Conservation (phyloP, 805 yeast genomes). For the Cyberlindnera lachancei region DNA sequence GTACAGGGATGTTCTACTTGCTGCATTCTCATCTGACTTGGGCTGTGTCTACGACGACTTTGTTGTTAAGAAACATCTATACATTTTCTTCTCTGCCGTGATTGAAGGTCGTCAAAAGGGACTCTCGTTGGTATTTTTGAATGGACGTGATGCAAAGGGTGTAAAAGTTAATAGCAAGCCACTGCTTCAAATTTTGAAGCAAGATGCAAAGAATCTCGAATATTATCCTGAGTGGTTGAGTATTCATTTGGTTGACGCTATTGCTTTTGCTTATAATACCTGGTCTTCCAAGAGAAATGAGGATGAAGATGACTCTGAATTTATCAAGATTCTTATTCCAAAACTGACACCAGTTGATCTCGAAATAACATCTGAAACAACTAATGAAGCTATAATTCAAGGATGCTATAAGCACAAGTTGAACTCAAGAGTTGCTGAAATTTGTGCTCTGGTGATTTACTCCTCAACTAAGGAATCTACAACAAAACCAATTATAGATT, state of each 20-base stretch:
- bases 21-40: conserved; percentile 55
- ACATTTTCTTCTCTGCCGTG: conserved; percentile 59
- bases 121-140: conserved; percentile 58
- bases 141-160: conserved; percentile 35
- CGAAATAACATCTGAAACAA: conserved; percentile 3
- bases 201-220: conserved; percentile 43
- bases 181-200: conserved; percentile 47
- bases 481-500: conserved; percentile 33
- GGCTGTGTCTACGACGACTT: conserved; percentile 47
- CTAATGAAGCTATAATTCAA: conserved; percentile 22
- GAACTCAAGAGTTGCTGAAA: conserved; percentile 64
- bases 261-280: conserved; percentile 66
- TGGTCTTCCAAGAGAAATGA: conserved; percentile 63
- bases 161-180: conserved; percentile 27
- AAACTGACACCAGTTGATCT: conserved; percentile 21
- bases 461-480: conserved; percentile 41
- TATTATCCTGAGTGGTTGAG: conserved; percentile 56
- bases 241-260: conserved; percentile 61
- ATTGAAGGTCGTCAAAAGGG: conserved; percentile 74
- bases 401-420: conserved; percentile 49
- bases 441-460: conserved; percentile 64
- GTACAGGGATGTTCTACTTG: conserved; percentile 50
- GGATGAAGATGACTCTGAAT: conserved; percentile 33
- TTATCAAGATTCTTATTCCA: conserved; percentile 26
- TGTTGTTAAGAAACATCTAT: conserved; percentile 45